These are phyloP conservation scores for Populus nigra DNA, from an alignment of 345 rosid genomes.

Conservation along the genomic window DNA sequence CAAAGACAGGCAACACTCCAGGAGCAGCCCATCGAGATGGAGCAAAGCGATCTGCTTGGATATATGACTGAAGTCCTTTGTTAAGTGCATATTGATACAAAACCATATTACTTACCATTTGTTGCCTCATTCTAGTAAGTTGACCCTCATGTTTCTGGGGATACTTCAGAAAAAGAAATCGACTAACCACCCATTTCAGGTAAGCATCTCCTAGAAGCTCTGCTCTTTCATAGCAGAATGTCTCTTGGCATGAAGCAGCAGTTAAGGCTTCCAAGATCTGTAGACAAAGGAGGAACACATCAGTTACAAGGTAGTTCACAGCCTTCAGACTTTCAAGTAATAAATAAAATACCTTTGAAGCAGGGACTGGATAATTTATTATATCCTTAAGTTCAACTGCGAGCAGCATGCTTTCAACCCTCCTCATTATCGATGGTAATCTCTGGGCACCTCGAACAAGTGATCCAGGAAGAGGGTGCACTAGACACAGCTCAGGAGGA, in stretches of 20 bases:
- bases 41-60: slow-evolving; percentile 98
- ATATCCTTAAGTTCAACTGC: slow-evolving; percentile 77
- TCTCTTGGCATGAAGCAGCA: slow-evolving; percentile 98
- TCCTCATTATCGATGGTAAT: slow-evolving; percentile 92
- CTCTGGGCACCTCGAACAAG: slow-evolving; percentile 98
- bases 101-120: slow-evolving; percentile 96
- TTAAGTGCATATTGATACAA: slow-evolving; percentile 75
- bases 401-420: slow-evolving; percentile 95
- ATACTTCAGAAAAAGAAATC: slow-evolving; percentile 85
- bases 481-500: slow-evolving; percentile 87
- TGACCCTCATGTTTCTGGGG: slow-evolving; percentile 99
- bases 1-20: slow-evolving; percentile 91
- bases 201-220: slow-evolving; percentile 99
- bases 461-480: slow-evolving; percentile 94
- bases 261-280: slow-evolving; percentile 97
- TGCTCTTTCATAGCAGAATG: slow-evolving; percentile 97
- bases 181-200: slow-evolving; percentile 97
- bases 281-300: slow-evolving; percentile 9
- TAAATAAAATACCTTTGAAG: slow-evolving; percentile 58
- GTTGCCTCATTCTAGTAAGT: slow-evolving; percentile 96
- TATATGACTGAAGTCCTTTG: slow-evolving; percentile 88
- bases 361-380: slow-evolving; percentile 64
- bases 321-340: not conserved
- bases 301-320: slow-evolving; percentile 8
- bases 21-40: slow-evolving; percentile 99